Conservation (phyloP, 371 early-diverging fungal species). For the Zychaea mexicana region DNA sequence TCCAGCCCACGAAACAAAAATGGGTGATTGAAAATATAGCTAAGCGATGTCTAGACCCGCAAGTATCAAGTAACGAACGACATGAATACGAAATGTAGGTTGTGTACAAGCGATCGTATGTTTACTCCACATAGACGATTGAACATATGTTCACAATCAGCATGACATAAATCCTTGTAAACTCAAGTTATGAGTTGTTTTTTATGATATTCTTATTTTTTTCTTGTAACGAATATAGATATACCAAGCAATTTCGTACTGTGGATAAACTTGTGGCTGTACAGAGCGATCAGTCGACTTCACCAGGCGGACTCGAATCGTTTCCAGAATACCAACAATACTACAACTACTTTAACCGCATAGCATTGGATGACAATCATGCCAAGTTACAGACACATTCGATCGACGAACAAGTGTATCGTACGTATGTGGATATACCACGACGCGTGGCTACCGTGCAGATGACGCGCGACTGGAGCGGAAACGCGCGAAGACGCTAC, state of each 20-base stretch:
- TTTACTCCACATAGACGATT: too few species aligned
- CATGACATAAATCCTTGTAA: neutral
- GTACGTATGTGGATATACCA: constrained; percentile 52
- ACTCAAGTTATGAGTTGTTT: neutral
- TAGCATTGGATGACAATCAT: constrained; percentile 33
- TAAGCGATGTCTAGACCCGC: constrained; percentile 57
- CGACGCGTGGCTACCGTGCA: constrained; percentile 43
- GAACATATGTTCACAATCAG: too few species aligned
- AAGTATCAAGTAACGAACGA: constrained; percentile 48
- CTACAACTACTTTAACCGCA: constrained; percentile 46
- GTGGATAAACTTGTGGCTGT: constrained; percentile 36
- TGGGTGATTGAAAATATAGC: constrained; percentile 60
- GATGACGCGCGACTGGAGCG: constrained; percentile 38
- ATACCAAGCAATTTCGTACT: constrained; percentile 54
- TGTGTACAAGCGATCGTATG: too few species aligned
- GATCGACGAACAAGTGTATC: constrained; percentile 52
- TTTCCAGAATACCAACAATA: constrained; percentile 54
- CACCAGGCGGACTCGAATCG: constrained; percentile 19
- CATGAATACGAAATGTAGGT: constrained; percentile 68
- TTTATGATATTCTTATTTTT: neutral
- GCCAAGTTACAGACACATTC: constrained; percentile 29
- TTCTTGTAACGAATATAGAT: constrained; percentile 24
- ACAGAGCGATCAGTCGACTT: constrained; percentile 18
- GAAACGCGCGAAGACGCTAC: constrained; percentile 42
- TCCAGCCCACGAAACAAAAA: constrained; percentile 23